Evolutionary conservation across 768 basidiomycete species (phyloP).

Genomic region (Punctularia strigosozonata): DNA sequence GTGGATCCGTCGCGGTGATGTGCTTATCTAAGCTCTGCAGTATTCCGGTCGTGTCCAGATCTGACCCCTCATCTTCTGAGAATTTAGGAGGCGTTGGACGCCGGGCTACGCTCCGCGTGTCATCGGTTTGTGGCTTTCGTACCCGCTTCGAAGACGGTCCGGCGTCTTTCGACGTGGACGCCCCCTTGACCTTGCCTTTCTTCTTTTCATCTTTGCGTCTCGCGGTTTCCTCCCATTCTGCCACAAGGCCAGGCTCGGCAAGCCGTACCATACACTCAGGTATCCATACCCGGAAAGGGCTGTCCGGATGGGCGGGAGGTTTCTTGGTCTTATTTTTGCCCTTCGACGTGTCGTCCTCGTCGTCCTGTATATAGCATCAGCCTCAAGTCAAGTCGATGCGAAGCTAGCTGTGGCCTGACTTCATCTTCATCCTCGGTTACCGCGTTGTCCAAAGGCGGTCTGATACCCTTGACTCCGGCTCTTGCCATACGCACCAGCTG

Average conservation of each 20-base stretch:
- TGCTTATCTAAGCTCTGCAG: no score
- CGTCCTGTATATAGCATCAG: slow-evolving; percentile 37
- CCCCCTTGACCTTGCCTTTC: slow-evolving; percentile 34
- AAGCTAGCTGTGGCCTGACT: no score
- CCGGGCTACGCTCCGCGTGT: no score
- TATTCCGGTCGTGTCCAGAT: no score
- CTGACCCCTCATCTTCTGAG: no score
- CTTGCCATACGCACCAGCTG: slow-evolving; percentile 55
- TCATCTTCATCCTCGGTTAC: background rate
- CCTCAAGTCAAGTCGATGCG: slow-evolving; percentile 14
- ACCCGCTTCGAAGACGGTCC: no score
- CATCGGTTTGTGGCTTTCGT: no score
- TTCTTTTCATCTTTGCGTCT: slow-evolving; percentile 41
- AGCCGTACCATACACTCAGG: slow-evolving; percentile 66
- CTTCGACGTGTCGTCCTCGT: slow-evolving; percentile 23
- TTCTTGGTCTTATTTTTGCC: slow-evolving; percentile 24
- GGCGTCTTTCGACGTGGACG: no score
- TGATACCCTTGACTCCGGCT: slow-evolving; percentile 51
- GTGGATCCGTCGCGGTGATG: no score
- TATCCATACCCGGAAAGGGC: slow-evolving; percentile 64
- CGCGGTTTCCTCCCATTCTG: slow-evolving; percentile 41
- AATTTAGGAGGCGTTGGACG: no score
- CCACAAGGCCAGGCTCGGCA: slow-evolving; percentile 54
- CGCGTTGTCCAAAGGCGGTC: slow-evolving; percentile 23
- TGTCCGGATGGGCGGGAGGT: slow-evolving; percentile 38